Conservation (phyloP, 2,329 filamentous ascomycete species). For the Mollisia scopiformis region DNA sequence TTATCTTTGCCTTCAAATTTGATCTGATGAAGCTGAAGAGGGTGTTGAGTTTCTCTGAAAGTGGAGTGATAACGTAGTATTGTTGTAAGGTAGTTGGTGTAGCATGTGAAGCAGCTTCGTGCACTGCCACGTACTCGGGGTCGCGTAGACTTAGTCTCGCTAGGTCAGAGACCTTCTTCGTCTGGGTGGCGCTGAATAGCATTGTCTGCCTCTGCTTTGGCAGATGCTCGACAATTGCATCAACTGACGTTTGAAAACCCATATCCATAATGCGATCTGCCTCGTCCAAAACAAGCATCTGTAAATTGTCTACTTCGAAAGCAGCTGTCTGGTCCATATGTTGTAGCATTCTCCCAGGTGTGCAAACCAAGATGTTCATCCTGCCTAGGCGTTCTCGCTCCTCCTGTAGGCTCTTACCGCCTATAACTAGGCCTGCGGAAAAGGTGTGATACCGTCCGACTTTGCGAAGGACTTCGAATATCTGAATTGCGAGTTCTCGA, state of each 20-base stretch:
- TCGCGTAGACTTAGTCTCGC: slow-evolving; percentile 86
- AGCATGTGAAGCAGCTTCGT: slow-evolving; percentile 77
- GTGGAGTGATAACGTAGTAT: slow-evolving; percentile 84
- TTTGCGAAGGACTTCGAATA: slow-evolving; percentile 91
- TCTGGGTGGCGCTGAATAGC: slow-evolving; percentile 95
- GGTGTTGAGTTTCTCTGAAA: slow-evolving; percentile 88
- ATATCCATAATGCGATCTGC: slow-evolving; percentile 97
- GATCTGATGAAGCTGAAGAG: slow-evolving; percentile 90
- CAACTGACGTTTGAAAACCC: slow-evolving; percentile 89
- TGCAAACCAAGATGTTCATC: slow-evolving; percentile 98
- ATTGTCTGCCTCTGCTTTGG: slow-evolving; percentile 86
- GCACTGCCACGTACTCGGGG: slow-evolving; percentile 93
- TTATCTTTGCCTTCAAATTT: slow-evolving; percentile 90
- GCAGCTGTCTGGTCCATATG: slow-evolving; percentile 92
- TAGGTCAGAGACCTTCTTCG: slow-evolving; percentile 89
- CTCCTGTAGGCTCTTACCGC: slow-evolving; percentile 87
- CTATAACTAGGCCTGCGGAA: slow-evolving; percentile 91
- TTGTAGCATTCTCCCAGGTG: slow-evolving; percentile 91
- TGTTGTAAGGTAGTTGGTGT: slow-evolving; percentile 87
- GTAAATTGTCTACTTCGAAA: slow-evolving; percentile 87
- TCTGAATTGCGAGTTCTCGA: slow-evolving; percentile 93
- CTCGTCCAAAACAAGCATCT: slow-evolving; percentile 93
- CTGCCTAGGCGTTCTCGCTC: slow-evolving; percentile 80
- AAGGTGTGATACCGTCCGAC: slow-evolving; percentile 88
- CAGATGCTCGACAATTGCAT: slow-evolving; percentile 90